These are phyloP conservation scores for Globisporangium polare DNA, from an alignment of 352 stramenopile species.

Conservation along the genomic window DNA sequence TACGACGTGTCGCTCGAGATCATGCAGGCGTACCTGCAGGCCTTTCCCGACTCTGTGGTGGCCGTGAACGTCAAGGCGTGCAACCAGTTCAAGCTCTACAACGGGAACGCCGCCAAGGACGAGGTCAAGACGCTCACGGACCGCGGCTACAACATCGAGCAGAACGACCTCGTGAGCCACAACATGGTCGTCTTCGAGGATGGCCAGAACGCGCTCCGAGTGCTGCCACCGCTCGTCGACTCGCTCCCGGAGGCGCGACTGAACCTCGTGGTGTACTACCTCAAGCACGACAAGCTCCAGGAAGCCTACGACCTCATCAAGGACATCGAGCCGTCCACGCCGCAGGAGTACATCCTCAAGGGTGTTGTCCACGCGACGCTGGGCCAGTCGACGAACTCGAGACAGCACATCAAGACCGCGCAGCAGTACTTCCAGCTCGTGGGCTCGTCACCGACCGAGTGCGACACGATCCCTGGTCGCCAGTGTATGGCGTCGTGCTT, in stretches of 20 bases:
- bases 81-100: conserved; percentile 97
- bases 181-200: conserved; percentile 97
- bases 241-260: conserved; percentile 92
- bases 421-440: conserved; percentile 94
- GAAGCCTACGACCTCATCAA: conserved; percentile 95
- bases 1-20: conserved; percentile 97
- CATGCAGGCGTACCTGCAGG: conserved; percentile 93
- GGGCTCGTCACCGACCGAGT: conserved; percentile 91
- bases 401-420: conserved; percentile 92
- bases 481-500: conserved; percentile 98
- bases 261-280: conserved; percentile 94
- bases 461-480: conserved; percentile 95
- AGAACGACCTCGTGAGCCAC: conserved; percentile 94
- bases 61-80: conserved; percentile 97
- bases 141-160: conserved; percentile 83
- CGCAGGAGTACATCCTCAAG: conserved; percentile 91
- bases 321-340: conserved; percentile 91
- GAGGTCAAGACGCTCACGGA: conserved; percentile 92
- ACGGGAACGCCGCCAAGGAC: conserved; percentile 93
- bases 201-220: conserved; percentile 90
- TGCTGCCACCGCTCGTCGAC: conserved; percentile 91
- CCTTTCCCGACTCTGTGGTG: conserved; percentile 88
- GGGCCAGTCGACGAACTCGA: conserved; percentile 82
- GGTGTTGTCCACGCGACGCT: conserved; percentile 91
- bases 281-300: conserved; percentile 91